A percentile compares a stretch with the other conserved stretches of the same genome.
phyloP scores from a whole-genome alignment of 2,329 filamentous ascomycete genomes.

The Fusarium chlamydosporum region DNA sequence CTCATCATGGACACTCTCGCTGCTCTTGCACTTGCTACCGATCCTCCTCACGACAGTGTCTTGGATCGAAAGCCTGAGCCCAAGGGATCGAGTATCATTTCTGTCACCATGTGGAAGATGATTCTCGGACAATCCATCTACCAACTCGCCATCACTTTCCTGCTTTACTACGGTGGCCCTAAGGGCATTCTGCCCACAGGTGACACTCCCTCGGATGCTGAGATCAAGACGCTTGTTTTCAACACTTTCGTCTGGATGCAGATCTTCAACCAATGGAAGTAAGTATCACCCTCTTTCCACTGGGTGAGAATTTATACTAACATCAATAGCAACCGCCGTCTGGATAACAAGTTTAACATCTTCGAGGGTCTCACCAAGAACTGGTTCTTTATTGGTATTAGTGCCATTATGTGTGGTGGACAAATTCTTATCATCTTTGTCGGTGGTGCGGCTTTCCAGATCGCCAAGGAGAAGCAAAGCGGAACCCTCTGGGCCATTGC shows the following conservation, averaged over 20 bases:
- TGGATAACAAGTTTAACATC: constrained; percentile 96
- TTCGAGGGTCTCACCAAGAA: constrained; percentile 90
- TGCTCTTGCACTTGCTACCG: constrained; percentile 88
- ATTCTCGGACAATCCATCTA: constrained; percentile 93
- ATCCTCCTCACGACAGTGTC: constrained; percentile 86
- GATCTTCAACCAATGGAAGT: constrained; percentile 98
- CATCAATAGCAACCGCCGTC: constrained; percentile 78
- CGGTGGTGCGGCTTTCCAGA: constrained; percentile 84
- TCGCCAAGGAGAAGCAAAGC: constrained; percentile 72
- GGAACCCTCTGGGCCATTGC: constrained; percentile 90
- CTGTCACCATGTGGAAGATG: constrained; percentile 99
- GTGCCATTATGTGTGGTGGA: constrained; percentile 86
- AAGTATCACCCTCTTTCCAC: constrained; percentile 58
- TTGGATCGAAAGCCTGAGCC: constrained; percentile 79
- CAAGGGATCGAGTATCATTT: constrained; percentile 76
- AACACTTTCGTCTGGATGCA: constrained; percentile 99
- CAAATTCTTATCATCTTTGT: constrained; percentile 93
- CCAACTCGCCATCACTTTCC: constrained; percentile 83
- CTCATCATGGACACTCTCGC: constrained; percentile 98
- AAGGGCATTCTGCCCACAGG: constrained; percentile 60
- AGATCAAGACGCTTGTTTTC: constrained; percentile 88
- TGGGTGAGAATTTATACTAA: constrained; percentile 22
- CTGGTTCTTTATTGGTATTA: constrained; percentile 90
- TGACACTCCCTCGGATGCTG: constrained; percentile 55
- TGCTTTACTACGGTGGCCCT: constrained; percentile 82